A percentile compares a stretch with the other conserved stretches of the same genome.
Evolutionary conservation across 2,329 filamentous ascomycete species (phyloP).

Genomic region (Alternaria triticina): DNA sequence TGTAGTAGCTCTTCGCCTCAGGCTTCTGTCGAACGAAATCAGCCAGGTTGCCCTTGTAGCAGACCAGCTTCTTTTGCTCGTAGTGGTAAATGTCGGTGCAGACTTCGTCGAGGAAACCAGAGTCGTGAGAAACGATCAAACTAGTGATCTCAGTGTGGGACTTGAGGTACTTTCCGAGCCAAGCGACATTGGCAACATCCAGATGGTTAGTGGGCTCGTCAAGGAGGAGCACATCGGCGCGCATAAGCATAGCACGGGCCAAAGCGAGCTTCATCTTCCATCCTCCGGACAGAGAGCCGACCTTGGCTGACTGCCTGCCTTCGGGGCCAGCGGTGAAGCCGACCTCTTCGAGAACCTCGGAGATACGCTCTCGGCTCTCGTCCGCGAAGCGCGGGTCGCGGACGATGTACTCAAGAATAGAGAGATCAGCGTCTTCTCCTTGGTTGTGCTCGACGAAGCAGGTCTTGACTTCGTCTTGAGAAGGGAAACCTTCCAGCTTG

Average conservation of each 20-base stretch:
- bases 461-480: slow-evolving; percentile 88
- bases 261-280: slow-evolving; percentile 99
- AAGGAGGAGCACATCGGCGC: slow-evolving; percentile 92
- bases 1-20: slow-evolving; percentile 98
- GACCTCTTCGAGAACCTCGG: slow-evolving; percentile 83
- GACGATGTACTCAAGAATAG: slow-evolving; percentile 88
- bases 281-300: slow-evolving; percentile 93
- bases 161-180: slow-evolving; percentile 95
- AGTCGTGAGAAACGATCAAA: slow-evolving; percentile 98
- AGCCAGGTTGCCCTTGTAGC: slow-evolving; percentile 82
- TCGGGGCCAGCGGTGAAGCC: slow-evolving; percentile 91
- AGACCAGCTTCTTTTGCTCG: slow-evolving; percentile 92
- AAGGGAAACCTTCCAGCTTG: slow-evolving; percentile 95
- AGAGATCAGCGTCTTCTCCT: slow-evolving; percentile 95
- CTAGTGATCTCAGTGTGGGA: slow-evolving; percentile 95
- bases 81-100: slow-evolving; percentile 99
- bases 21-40: slow-evolving; percentile 88
- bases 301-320: slow-evolving; percentile 85
- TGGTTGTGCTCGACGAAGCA: slow-evolving; percentile 99
- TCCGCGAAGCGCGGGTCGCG: slow-evolving; percentile 87
- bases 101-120: slow-evolving; percentile 93
- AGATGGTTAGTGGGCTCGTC: slow-evolving; percentile 99
- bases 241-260: slow-evolving; percentile 94
- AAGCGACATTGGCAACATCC: slow-evolving; percentile 94
- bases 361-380: slow-evolving; percentile 81